Evolutionary conservation across 495 filamentous ascomycete species (phyloP), one percentile per base, ranked within the genome.

Genomic region (Thozetella sp.): DNA sequence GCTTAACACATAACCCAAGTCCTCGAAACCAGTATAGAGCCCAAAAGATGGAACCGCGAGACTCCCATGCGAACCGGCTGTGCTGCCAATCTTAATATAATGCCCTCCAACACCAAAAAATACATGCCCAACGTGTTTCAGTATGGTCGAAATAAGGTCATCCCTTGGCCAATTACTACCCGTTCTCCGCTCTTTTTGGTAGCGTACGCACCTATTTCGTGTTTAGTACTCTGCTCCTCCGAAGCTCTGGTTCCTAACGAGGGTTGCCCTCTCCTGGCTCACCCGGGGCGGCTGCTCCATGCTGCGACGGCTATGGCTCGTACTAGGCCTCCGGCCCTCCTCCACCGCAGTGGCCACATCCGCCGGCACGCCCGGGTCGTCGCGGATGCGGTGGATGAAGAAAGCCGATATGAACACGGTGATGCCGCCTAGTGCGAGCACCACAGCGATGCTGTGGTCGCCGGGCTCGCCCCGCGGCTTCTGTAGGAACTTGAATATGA

Each of bases 361-460:
- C n/a, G 55, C 63, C 0, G 72, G 69, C 15, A 63, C 43, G 19
- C 64, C 72, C 20, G 72, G 70, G 15, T 81, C 76, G 55, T 82
- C 79, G 22, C 68, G 65, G 55, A 82, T 80, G n/a, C 60, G 70
- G 30, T 77, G 69, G 51, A 82, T 85, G 60, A 92, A 77, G 53
- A 80, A 91, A n/a, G 89, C 91, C 24, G 93, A 92, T 24, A 90
- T 72, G 27, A 96, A 67, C 3, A 92, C 92, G 54, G 88, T 88
- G 54, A 90, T 76, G 2, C 93, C 93, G 11, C 91, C 93, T 60
- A 91, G 86, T 19, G 93, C 83, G 58, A 97, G 73, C 53, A 94
- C 91, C 78, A 93, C 93, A 17, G 88, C 89, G 26, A 96, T 90
- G 68, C 90, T 94, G 62, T 90, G 83, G 77, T 97, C 93, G 59